Evolutionary conservation across 257 asterid genomes (phyloP).

Genomic region (Solanum raphanifolium): DNA sequence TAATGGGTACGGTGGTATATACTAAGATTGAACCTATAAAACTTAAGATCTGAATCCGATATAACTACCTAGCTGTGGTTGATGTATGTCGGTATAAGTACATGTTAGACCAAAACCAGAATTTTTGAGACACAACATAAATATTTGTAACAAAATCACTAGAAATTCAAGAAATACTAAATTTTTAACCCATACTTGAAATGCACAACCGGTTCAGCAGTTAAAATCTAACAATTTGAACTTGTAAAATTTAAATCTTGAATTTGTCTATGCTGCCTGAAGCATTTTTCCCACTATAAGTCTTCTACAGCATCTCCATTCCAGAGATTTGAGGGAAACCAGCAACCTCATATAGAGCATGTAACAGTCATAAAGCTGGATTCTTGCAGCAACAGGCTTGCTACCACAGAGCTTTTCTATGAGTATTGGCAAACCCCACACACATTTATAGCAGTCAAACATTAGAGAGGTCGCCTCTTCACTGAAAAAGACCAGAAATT

Average conservation of each 20-base stretch:
- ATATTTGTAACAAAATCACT: background rate
- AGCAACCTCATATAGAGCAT: constrained; percentile 62
- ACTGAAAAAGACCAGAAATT: constrained; percentile 57
- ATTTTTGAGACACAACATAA: background rate
- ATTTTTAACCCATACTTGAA: background rate
- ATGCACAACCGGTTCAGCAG: background rate
- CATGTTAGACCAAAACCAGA: background rate
- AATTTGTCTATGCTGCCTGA: no score
- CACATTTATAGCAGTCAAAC: constrained; percentile 69
- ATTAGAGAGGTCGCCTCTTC: constrained; percentile 71
- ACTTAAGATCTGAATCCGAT: background rate
- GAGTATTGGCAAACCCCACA: constrained; percentile 63
- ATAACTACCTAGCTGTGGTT: background rate
- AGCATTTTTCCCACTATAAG: constrained; percentile 53
- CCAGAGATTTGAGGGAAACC: constrained; percentile 81
- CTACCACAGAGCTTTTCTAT: constrained; percentile 74
- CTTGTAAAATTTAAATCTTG: background rate
- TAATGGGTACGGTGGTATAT: background rate
- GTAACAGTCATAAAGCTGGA: constrained; percentile 73
- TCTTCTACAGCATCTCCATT: constrained; percentile 74
- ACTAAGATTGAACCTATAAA: background rate
- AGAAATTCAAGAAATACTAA: background rate
- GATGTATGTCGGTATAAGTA: background rate
- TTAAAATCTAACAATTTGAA: background rate
- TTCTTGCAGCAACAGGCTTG: constrained; percentile 62